phyloP scores from a whole-genome alignment of 371 early-diverging fungal genomes.

The Actinomortierella ambigua region DNA sequence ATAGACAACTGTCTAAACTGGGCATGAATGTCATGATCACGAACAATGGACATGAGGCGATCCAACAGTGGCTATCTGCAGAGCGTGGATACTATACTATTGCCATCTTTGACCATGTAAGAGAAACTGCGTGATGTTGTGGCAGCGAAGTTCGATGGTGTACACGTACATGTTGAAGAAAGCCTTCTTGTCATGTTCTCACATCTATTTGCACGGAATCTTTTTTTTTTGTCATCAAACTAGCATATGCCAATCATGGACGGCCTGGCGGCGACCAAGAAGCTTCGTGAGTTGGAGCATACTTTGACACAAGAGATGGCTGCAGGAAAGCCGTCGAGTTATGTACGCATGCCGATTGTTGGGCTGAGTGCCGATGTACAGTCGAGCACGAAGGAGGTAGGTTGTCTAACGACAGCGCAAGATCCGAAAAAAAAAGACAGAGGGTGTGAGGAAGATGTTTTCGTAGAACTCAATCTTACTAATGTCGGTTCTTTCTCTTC shows the following conservation, averaged over 20 bases:
- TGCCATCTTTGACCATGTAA: conserved; percentile 47
- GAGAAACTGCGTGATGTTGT: not conserved
- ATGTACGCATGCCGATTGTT: conserved; percentile 54
- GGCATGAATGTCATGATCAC: conserved; percentile 45
- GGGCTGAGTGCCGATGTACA: conserved; percentile 66
- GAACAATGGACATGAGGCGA: conserved; percentile 41
- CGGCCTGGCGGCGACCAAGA: conserved; percentile 62
- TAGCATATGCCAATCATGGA: conserved; percentile 54
- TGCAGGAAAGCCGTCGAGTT: conserved; percentile 1
- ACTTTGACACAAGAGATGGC: conserved; percentile 10
- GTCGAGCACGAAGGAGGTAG: conserved; percentile 50
- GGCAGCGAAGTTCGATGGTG: no score
- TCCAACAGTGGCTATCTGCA: conserved; percentile 25
- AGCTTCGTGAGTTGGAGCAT: conserved; percentile 49
- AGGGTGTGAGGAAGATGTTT: not conserved
- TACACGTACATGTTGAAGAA: no score
- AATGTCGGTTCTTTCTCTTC: not conserved
- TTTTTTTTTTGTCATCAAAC: not conserved
- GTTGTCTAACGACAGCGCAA: not conserved
- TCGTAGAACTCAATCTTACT: not conserved
- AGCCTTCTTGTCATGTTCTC: no score
- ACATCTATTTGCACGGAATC: no score
- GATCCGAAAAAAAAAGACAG: not conserved
- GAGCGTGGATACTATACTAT: conserved; percentile 36
- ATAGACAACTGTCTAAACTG: conserved; percentile 35